Conservation (phyloP, 768 basidiomycete species). For the Solioccasus polychromus region DNA sequence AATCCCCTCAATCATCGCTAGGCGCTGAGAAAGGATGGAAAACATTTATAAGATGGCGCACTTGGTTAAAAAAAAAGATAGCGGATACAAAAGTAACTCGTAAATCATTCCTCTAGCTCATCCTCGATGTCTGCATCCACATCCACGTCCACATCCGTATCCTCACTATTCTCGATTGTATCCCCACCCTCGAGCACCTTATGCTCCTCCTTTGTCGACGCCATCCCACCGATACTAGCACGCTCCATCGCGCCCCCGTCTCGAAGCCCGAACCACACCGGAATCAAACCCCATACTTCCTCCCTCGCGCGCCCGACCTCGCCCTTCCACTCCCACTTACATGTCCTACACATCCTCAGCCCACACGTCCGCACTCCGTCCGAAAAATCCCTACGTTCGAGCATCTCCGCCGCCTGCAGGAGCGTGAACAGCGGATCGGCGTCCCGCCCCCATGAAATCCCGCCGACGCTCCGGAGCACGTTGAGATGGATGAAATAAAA, state of each 20-base stretch:
- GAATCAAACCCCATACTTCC: constrained; percentile 61
- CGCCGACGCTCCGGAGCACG: constrained; percentile 64
- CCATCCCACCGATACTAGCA: too few species aligned
- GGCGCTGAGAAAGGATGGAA: background rate
- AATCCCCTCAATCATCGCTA: background rate
- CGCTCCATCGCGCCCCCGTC: constrained; percentile 11
- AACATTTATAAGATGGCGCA: constrained; percentile 1
- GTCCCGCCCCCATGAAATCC: constrained; percentile 69
- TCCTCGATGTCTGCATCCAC: constrained; percentile 5
- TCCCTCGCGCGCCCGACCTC: constrained; percentile 45
- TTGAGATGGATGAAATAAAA: constrained; percentile 79
- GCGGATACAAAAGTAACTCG: background rate
- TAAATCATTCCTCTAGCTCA: constrained; percentile 12
- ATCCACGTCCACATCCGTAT: constrained; percentile 7
- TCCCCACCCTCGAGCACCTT: constrained; percentile 1
- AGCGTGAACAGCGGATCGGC: constrained; percentile 73
- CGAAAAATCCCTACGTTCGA: constrained; percentile 66
- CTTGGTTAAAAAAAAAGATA: constrained; percentile 13
- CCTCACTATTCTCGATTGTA: constrained; percentile 6
- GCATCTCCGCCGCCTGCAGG: constrained; percentile 67
- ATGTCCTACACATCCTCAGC: constrained; percentile 51
- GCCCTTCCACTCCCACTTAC: constrained; percentile 46
- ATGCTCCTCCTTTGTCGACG: background rate
- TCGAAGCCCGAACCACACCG: constrained; percentile 59
- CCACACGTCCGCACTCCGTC: constrained; percentile 55